Evolutionary conservation across 129 eudicot genomes (phyloP), one percentile per base, ranked within the genome.

Genomic region (Artemisia annua): DNA sequence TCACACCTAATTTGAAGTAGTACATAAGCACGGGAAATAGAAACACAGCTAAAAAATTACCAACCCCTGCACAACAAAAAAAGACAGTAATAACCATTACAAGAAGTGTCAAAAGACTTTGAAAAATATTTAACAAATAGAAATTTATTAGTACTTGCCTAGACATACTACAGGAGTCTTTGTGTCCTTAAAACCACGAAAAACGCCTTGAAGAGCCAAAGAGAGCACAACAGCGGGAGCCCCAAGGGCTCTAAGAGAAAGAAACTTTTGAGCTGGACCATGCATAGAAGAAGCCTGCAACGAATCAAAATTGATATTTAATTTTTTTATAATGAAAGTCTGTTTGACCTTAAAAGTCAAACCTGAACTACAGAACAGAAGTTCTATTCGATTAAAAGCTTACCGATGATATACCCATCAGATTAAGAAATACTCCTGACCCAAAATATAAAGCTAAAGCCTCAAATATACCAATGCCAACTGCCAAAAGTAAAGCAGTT

Each of bases 201-300:
- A 84, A 73, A 91, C 82, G 51, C 97, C 97, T 87, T 91, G 97
- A 77, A 91, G 96, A 57, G 97, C 93, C 80, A 91, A 79, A 58
- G 97, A 86, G 64, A 88, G 91, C 43, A 91, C 97, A 83, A 82
- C 89, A 20, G 97, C 97, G 68, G 97, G 97, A 66, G 97, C 97
- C 83, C 97, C 97, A 55, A 91, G 83, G 74, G 97, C 93, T 78
- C 97, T 81, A 44, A 91, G 85, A 54, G 86, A 64, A 70, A 91
- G 88, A 81, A 91, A 91, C 35, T 39, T 78, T 57, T 83, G 88
- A 74, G 97, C 97, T 49, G 89, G 93, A 72, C 75, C 83, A 66
- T 87, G 90, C 97, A 91, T 91, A 11, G 91, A 52, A 69, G 93
- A 86, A 71, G 80, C 86, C 97, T 88, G 87, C 70, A 28, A 66